These are phyloP conservation scores for Kwoniella dendrophila DNA, from an alignment of 768 basidiomycete genomes.

Conservation along the genomic window DNA sequence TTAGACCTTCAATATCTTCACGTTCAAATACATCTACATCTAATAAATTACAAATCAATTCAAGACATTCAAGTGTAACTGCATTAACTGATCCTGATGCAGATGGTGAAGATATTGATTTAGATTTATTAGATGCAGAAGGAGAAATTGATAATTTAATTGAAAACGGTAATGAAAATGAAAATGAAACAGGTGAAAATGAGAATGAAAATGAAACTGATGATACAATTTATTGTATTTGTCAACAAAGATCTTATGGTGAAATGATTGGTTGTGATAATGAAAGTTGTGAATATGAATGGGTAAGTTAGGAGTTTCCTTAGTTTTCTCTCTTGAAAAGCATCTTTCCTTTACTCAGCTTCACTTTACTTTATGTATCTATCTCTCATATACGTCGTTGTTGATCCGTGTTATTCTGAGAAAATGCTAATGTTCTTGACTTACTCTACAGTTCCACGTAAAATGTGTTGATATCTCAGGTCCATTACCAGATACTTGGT, in stretches of 20 bases:
- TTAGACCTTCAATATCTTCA: slow-evolving; percentile 19
- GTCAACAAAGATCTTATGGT: slow-evolving; percentile 79
- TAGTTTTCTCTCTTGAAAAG: not conserved
- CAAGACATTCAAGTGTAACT: not conserved
- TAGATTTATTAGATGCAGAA: slow-evolving; percentile 23
- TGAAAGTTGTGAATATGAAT: slow-evolving; percentile 76
- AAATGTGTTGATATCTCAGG: slow-evolving; percentile 65
- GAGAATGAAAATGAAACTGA: slow-evolving; percentile 62
- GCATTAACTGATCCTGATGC: slow-evolving; percentile 1
- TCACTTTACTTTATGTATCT: no score
- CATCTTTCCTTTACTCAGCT: no score
- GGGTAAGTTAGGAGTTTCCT: slow-evolving; percentile 65
- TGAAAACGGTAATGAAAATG: slow-evolving; percentile 50
- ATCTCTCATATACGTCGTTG: slow-evolving; percentile 1
- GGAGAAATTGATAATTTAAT: slow-evolving; percentile 27
- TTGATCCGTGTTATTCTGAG: not conserved
- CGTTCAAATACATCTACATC: slow-evolving; percentile 20
- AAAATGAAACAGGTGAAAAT: slow-evolving; percentile 60
- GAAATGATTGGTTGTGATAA: slow-evolving; percentile 96
- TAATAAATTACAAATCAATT: slow-evolving; percentile 19
- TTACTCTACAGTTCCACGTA: slow-evolving; percentile 64
- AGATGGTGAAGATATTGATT: not conserved
- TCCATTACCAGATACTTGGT: slow-evolving; percentile 65
- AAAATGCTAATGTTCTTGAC: not conserved
- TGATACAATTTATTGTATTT: slow-evolving; percentile 78